phyloP scores from a whole-genome alignment of 108 stramenopile genomes.

The Aurantiochytrium sp. region DNA sequence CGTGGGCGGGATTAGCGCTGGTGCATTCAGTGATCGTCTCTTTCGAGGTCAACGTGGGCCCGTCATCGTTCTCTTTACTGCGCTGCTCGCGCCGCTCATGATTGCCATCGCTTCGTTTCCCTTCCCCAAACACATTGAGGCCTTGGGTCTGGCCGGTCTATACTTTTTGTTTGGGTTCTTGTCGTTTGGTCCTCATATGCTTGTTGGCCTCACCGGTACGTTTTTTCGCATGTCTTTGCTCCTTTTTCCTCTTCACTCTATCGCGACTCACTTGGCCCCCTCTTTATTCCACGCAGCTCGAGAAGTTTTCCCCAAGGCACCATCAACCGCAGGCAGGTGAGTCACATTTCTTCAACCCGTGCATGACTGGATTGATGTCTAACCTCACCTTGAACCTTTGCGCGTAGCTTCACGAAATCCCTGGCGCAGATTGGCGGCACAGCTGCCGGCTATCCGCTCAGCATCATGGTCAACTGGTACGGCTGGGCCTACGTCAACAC shows the following conservation, averaged over 20 bases:
- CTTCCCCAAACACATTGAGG: not conserved
- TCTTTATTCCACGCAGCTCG: not conserved
- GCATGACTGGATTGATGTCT: not conserved
- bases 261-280: not conserved
- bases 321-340: not conserved
- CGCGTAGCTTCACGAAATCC: not conserved
- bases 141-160: not conserved
- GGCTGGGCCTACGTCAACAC: not conserved
- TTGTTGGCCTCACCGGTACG: conserved; percentile 13
- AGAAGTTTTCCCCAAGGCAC: not conserved
- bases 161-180: not conserved
- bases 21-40: not conserved
- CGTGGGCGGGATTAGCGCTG: not conserved
- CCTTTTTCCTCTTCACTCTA: not conserved
- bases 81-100: not conserved
- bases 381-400: not conserved
- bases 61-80: not conserved
- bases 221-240: not conserved
- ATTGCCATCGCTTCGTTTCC: not conserved
- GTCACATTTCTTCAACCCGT: not conserved
- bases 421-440: not conserved
- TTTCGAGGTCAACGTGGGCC: not conserved
- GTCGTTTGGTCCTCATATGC: conserved; percentile 3
- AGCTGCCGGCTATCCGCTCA: not conserved
- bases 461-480: not conserved